These are phyloP conservation scores for Xerocomus potaroensis DNA, from an alignment of 768 basidiomycete species.

Conservation along the genomic window DNA sequence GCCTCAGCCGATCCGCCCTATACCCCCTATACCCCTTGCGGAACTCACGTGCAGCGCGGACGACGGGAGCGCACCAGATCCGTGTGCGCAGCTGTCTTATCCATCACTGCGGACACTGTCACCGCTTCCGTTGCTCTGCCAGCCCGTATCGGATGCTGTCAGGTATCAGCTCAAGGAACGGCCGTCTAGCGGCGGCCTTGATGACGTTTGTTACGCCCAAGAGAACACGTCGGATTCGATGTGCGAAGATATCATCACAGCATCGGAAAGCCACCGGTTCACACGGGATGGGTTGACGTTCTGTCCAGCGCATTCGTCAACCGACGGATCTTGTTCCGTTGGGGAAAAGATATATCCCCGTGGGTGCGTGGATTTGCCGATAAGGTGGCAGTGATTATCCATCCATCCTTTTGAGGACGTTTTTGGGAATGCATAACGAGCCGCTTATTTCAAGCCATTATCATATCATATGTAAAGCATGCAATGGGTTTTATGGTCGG, in stretches of 20 bases:
- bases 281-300: conserved; percentile 14
- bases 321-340: conserved; percentile 15
- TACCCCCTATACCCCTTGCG: conserved; percentile 30
- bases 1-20: conserved; percentile 33
- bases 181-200: conserved; percentile 1
- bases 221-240: conserved; percentile 13
- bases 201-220: conserved; percentile 1
- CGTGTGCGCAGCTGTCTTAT: neutral
- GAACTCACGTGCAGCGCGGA: conserved; percentile 24
- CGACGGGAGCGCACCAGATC: conserved; percentile 8
- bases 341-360: conserved; percentile 17
- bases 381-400: conserved; percentile 24
- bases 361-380: conserved; percentile 16
- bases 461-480: conserved; percentile 26
- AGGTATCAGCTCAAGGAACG: conserved; percentile 27
- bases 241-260: conserved; percentile 17
- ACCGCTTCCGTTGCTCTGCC: conserved; percentile 31
- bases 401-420: neutral
- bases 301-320: conserved; percentile 10
- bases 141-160: conserved; percentile 31
- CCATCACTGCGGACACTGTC: conserved; percentile 15
- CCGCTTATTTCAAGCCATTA: conserved; percentile 18
- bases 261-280: conserved; percentile 12
- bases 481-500: conserved; percentile 12
- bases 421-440: conserved; percentile 2